Evolutionary conservation across 345 rosid genomes (phyloP), one percentile per base, ranked within the genome.

Genomic region (Murraya paniculata): DNA sequence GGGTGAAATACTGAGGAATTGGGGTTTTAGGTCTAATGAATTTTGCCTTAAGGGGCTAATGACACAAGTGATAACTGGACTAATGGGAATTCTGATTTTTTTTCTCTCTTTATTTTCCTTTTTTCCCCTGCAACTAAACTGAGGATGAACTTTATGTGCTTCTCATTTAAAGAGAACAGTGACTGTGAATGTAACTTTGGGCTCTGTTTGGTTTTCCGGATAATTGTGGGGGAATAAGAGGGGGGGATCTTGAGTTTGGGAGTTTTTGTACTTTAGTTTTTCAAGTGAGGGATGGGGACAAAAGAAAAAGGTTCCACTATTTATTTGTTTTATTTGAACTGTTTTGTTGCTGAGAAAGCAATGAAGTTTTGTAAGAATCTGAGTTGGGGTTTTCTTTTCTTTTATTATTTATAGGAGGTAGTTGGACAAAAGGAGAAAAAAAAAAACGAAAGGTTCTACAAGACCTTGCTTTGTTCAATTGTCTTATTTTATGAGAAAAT

Each of bases 271-370:
- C 64, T 45, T 59, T 73, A 2, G 28, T 60, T 39, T 56, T 39
- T 74, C 30, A 11, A 27, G 27, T 39, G 7, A 18, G 6, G 66
- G 41, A 75, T 62, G 50, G 78, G 70, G 78, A 45, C 78, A 75
- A 64, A 75, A 75, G 70, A 33, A 50, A 75, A 75, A 75, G 25
- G 78, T 50, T 18, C 7, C 58, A 64, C 50, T 35, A 24, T 50
- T 50, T 48, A 30, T 64, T 64, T 64, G 71, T 75, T 75, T 75
- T 75, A 30, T 45, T 75, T 30, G 21, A 9, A 64, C 35, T 75
- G 45, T 75, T 75, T 50, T 61, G 71, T 50, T 64, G 61, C n/a
- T 50, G 62, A 48, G 78, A 75, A 64, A 75, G 62, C 24, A 14
- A 14, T 38, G 48, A 35, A 64, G 64, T 21, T 62, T 45, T 11